Percentiles rank a stretch among this genome's conserved stretches.
These are phyloP conservation scores for Logfia minima DNA, from an alignment of 129 eudicot species.

Conservation along the genomic window DNA sequence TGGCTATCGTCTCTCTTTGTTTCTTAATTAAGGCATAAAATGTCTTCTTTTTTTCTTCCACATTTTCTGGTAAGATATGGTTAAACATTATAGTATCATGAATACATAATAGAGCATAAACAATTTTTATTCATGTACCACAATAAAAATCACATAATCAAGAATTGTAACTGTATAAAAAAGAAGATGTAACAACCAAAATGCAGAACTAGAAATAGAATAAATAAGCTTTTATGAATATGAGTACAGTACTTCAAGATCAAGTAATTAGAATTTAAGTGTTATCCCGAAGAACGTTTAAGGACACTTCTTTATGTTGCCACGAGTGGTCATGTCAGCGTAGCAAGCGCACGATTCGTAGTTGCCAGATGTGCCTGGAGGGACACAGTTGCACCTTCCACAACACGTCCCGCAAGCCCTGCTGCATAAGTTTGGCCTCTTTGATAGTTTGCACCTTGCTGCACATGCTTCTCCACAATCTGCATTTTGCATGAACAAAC, in stretches of 20 bases:
- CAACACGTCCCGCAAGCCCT: constrained; percentile 72
- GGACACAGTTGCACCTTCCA: constrained; percentile 59
- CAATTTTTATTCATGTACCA: neutral
- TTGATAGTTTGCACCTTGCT: constrained; percentile 47
- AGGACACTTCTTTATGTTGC: constrained; percentile 57
- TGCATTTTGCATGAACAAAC: constrained; percentile 20
- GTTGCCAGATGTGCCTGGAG: constrained; percentile 67
- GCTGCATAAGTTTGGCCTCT: constrained; percentile 57
- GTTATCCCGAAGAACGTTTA: neutral
- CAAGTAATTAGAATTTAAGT: neutral
- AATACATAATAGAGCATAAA: neutral
- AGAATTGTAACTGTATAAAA: neutral
- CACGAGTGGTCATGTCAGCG: constrained; percentile 51
- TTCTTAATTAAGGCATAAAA: too few relatives aligned
- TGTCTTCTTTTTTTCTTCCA: too few relatives aligned
- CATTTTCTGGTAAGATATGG: too few relatives aligned
- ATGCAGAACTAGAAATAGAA: neutral
- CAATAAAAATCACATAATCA: constrained; percentile 1
- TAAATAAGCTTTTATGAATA: neutral
- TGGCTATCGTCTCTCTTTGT: too few relatives aligned
- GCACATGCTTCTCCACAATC: constrained; percentile 60
- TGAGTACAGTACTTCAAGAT: neutral
- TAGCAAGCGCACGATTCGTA: constrained; percentile 58
- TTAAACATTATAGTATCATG: neutral
- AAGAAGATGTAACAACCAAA: neutral